Evolutionary conservation across 352 stramenopile genomes (phyloP), one percentile per base, ranked within the genome.

Genomic region (Globisporangium spiculum): DNA sequence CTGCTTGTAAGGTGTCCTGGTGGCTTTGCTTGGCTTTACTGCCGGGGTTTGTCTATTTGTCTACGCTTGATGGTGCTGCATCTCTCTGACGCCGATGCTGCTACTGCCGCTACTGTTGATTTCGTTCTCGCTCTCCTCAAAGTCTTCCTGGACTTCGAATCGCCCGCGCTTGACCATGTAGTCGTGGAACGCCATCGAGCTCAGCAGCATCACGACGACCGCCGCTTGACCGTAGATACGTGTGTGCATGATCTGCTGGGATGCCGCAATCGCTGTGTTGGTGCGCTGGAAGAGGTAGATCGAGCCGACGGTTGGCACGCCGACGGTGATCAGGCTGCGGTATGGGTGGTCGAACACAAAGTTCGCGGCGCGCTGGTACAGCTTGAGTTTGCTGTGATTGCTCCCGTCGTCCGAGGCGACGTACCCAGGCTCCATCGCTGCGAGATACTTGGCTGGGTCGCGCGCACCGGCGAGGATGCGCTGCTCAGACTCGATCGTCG

Each of bases 181-280:
- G 68, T 94, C 87, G 58, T 94, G 84, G 75, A 94, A 93, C 14
- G 78, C 83, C 85, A 94, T 94, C 53, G 87, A 88, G 71, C 79
- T 75, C 24, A 94, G 72, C 63, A 94, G 74, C 64, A 94, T 41
- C 22, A 90, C 73, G 2, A 94, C 84, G 0, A 91, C 81, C 0
- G 84, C 72, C 10, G 71, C 81, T 56, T 94, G 87, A 61, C 87
- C 85, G 75, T 94, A 94, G 58, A 94, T 87, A 62, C 87, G 85
- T 53, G 87, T 92, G 75, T 92, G 79, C 86, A 94, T 94, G 71
- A 94, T 88, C 83, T 92, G 83, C 76, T 94, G 86, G 55, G 86
- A 94, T 6, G 67, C 56, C 34, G 80, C 77, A 71, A 94, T 90
- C 52, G 74, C 75, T 66, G 78, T 82, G 76, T 94, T 93, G 48